Evolutionary conservation across 495 filamentous ascomycete species (phyloP).

Genomic region (Trichoderma erinaceum): DNA sequence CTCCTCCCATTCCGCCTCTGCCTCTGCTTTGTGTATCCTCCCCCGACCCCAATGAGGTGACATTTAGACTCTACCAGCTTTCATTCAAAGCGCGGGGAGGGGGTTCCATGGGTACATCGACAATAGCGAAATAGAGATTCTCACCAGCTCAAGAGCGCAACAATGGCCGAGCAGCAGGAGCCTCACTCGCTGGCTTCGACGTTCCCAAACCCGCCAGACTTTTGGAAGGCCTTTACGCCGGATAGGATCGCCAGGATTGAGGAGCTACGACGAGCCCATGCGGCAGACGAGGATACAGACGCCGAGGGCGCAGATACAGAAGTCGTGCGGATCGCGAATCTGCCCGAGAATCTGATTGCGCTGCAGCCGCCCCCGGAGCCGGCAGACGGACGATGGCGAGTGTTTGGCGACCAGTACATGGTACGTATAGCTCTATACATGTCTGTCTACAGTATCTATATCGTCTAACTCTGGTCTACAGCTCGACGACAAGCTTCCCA

Average conservation of each 20-base stretch:
- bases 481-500: constrained; percentile 58
- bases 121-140: too few species aligned
- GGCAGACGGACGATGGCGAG: constrained; percentile 58
- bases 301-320: constrained; percentile 18
- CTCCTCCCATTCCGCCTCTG: too few species aligned
- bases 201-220: constrained; percentile 78
- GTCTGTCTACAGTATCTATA: constrained; percentile 16
- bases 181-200: constrained; percentile 31
- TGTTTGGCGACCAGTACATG: constrained; percentile 64
- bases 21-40: not conserved
- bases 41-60: constrained; percentile 5
- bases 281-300: constrained; percentile 5
- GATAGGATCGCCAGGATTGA: constrained; percentile 67
- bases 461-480: constrained; percentile 17
- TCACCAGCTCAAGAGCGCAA: not conserved
- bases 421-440: constrained; percentile 32
- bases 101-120: not conserved
- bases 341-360: constrained; percentile 69
- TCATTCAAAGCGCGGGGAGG: not conserved
- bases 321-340: constrained; percentile 41
- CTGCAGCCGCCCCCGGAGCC: constrained; percentile 78
- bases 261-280: constrained; percentile 25
- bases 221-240: constrained; percentile 82
- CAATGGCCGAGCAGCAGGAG: constrained; percentile 36
- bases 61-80: not conserved